A percentile compares a stretch with the other conserved stretches of the same genome.
Conservation (phyloP, 495 filamentous ascomycete species). For the Terfezia boudieri region DNA sequence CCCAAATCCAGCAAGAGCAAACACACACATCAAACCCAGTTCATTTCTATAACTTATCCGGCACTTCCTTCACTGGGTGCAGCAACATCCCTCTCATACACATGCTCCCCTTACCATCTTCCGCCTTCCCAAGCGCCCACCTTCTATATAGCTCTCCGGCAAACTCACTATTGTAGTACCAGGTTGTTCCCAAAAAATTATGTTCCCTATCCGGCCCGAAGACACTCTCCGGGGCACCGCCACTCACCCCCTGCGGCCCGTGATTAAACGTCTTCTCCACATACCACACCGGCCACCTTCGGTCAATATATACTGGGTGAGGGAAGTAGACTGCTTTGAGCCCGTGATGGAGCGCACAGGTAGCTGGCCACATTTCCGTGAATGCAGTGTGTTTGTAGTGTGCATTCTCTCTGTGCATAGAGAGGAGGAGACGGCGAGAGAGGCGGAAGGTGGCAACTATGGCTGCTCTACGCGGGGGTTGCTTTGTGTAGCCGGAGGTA, state of each 20-base stretch:
- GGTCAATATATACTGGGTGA: conserved; percentile 78
- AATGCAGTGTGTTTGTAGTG: conserved; percentile 72
- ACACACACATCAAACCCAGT: background rate
- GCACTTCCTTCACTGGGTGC: conserved; percentile 63
- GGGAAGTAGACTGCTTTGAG: conserved; percentile 88
- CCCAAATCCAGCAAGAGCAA: background rate
- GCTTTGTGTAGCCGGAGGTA: conserved; percentile 61
- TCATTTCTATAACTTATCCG: background rate
- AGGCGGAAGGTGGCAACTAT: conserved; percentile 74
- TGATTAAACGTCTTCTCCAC: conserved; percentile 45
- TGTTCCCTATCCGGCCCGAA: conserved; percentile 54
- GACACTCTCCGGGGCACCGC: conserved; percentile 46
- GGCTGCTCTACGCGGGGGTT: conserved; percentile 56
- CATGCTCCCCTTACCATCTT: conserved; percentile 67
- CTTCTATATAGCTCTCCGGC: conserved; percentile 60
- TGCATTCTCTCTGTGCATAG: conserved; percentile 77
- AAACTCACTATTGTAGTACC: conserved; percentile 88
- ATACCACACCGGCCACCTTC: conserved; percentile 62
- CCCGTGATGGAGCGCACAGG: conserved; percentile 71
- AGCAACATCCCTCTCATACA: conserved; percentile 80
- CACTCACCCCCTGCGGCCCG: conserved; percentile 6
- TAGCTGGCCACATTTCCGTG: conserved; percentile 88
- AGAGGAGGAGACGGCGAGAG: conserved; percentile 53
- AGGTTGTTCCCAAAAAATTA: conserved; percentile 69
- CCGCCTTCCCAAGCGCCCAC: conserved; percentile 76